Evolutionary conservation across 2,329 filamentous ascomycete genomes (phyloP), one percentile per base, ranked within the genome.

Genomic region (Rhynchosporium agropyri): DNA sequence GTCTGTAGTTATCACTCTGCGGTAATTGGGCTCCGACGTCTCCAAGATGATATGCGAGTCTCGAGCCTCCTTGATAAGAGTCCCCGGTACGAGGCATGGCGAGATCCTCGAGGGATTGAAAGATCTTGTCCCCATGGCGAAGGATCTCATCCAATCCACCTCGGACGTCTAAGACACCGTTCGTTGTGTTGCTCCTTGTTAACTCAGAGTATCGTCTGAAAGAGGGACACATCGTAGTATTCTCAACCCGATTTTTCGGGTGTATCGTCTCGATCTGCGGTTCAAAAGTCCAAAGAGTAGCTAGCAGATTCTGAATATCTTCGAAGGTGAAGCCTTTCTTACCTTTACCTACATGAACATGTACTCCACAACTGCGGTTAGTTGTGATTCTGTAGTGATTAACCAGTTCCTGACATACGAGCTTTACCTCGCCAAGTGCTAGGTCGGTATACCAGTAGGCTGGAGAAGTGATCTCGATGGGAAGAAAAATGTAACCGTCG

Each of bases 341-440:
- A 1, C 66, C 68, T 31, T 73, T 69, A 4, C 73, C 73, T 29
- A 76, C 65, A 57, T 77, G 74, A 20, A 76, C 67, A 53, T 76
- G 74, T 0, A 74, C 38, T 0, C 71, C 73, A 31, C 68, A 71
- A 5, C 63, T 65, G 3, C 60, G 29, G 57, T 74, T 74, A 46
- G 62, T 58, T n/a, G 66, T 54, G 7, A 74, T 42, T 6, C 69
- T 61, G 56, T 71, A 70, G 1, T 33, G 66, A 0, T 49, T 51
- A 9, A 42, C 42, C 12, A 72, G n/a, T 7, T 67, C 10, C 3
- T 42, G 15, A 29, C 61, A 66, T 1, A 64, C 61, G 0, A 26
- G 26, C n/a, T 55, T 28, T 13, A 71, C 55, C 7, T 64, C 58
- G 9, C 48, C 28, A 9, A 70, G 13, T 10, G 59, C 54, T 28